Evolutionary conservation across 805 yeast species (phyloP).

Genomic region (Kluyveromyces lactis): DNA sequence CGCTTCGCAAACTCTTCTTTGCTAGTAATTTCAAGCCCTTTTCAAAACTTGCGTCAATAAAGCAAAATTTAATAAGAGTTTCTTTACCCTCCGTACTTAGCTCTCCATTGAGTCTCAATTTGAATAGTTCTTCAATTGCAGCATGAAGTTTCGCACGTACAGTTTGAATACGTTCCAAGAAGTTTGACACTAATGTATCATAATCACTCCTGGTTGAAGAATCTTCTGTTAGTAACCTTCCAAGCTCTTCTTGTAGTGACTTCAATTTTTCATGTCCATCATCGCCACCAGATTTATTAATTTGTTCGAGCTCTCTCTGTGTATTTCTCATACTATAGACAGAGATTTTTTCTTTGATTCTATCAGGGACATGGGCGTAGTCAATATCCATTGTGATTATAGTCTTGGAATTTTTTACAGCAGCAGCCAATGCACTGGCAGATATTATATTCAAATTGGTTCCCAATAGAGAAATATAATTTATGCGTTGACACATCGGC

Average conservation of each 20-base stretch:
- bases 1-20: slow-evolving; percentile 10
- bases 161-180: slow-evolving; percentile 31
- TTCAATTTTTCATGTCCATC: slow-evolving; percentile 36
- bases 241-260: slow-evolving; percentile 47
- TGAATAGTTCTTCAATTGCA: slow-evolving; percentile 49
- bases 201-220: slow-evolving; percentile 20
- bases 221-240: slow-evolving; percentile 34
- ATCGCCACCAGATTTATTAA: slow-evolving; percentile 6
- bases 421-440: slow-evolving; percentile 57
- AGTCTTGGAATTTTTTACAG: slow-evolving; percentile 52
- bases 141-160: slow-evolving; percentile 36
- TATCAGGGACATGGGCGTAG: slow-evolving; percentile 44
- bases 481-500: slow-evolving; percentile 58
- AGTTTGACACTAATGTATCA: slow-evolving; percentile 23
- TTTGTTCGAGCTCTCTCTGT: slow-evolving; percentile 42
- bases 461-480: slow-evolving; percentile 62
- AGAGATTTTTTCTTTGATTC: slow-evolving; percentile 58
- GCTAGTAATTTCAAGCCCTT: slow-evolving; percentile 36
- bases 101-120: slow-evolving; percentile 44
- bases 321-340: slow-evolving; percentile 75
- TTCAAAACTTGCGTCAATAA: slow-evolving; percentile 62
- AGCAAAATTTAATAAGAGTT: slow-evolving; percentile 59
- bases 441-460: slow-evolving; percentile 53
- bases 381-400: slow-evolving; percentile 65
- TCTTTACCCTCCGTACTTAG: slow-evolving; percentile 71